Percentiles rank a stretch among this genome's conserved stretches.
phyloP scores from a whole-genome alignment of 2,329 filamentous ascomycete species.

The Epichloe sibirici region DNA sequence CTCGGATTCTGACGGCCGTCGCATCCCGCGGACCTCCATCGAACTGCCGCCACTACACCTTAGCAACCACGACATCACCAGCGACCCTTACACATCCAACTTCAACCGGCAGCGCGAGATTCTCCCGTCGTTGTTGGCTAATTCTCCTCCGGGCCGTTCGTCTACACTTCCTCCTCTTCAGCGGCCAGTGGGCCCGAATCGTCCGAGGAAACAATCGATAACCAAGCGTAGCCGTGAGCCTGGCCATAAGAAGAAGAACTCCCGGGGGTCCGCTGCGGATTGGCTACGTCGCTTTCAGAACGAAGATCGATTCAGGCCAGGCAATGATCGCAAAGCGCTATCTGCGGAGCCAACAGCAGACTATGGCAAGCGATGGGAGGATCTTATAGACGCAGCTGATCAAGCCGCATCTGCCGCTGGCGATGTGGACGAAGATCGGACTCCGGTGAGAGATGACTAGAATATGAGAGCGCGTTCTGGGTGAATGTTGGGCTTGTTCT shows the following conservation, averaged over 20 bases:
- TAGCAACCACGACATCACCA: constrained; percentile 49
- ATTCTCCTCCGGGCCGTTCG: constrained; percentile 75
- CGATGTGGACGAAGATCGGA: constrained; percentile 81
- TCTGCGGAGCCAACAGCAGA: constrained; percentile 75
- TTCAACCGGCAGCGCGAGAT: constrained; percentile 52
- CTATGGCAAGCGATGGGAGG: constrained; percentile 88
- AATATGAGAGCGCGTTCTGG: not conserved
- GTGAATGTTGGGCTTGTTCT: not conserved
- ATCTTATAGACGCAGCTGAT: constrained; percentile 78
- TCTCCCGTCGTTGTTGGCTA: constrained; percentile 68
- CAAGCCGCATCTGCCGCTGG: constrained; percentile 72
- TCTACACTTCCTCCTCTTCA: constrained; percentile 80
- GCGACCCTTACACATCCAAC: constrained; percentile 54
- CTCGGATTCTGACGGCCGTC: constrained; percentile 56
- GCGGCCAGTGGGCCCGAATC: constrained; percentile 54
- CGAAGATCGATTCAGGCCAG: constrained; percentile 51
- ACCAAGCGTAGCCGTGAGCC: constrained; percentile 63
- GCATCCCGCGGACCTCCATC: constrained; percentile 53
- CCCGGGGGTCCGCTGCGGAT: constrained; percentile 54
- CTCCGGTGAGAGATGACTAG: constrained; percentile 52
- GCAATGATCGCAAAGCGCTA: constrained; percentile 66
- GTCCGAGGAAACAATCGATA: constrained; percentile 77
- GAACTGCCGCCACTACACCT: constrained; percentile 60
- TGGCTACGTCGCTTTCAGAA: constrained; percentile 49
- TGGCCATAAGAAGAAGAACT: constrained; percentile 72